phyloP scores from a whole-genome alignment of 768 basidiomycete species.

The Boletus reticulatus region DNA sequence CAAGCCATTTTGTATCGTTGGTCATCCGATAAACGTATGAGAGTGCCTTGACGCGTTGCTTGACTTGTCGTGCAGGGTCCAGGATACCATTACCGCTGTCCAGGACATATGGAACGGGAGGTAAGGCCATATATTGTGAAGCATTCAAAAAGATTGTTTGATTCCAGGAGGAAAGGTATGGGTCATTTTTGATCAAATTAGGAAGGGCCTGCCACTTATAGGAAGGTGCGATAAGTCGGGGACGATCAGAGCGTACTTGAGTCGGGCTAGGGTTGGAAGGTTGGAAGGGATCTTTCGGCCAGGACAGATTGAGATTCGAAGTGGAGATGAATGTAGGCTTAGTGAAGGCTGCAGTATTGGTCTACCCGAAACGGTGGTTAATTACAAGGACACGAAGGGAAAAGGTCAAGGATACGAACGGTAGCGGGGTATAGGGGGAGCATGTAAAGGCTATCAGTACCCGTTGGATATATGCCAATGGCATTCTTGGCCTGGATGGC shows the following conservation, averaged over 20 bases:
- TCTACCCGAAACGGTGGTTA: conserved; percentile 40
- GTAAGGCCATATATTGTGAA: conserved; percentile 58
- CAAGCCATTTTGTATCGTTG: conserved; percentile 88
- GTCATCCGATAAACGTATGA: conserved; percentile 89
- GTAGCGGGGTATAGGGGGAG: conserved; percentile 87
- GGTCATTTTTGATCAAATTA: conserved; percentile 71
- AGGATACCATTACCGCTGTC: conserved; percentile 92
- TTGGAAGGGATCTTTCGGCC: conserved; percentile 79
- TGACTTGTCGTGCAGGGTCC: conserved; percentile 86
- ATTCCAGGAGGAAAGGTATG: conserved; percentile 90
- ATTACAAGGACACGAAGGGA: neutral
- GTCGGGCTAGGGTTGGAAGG: conserved; percentile 63
- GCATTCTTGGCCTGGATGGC: conserved; percentile 57
- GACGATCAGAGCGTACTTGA: conserved; percentile 70
- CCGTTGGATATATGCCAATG: conserved; percentile 69
- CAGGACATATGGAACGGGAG: conserved; percentile 66
- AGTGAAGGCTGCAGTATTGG: conserved; percentile 69
- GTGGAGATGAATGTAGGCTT: conserved; percentile 68
- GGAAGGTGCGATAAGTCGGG: conserved; percentile 85
- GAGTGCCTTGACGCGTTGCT: conserved; percentile 90
- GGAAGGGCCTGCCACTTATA: conserved; percentile 91
- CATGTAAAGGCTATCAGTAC: conserved; percentile 76
- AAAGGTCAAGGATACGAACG: conserved; percentile 48
- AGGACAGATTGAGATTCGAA: conserved; percentile 49
- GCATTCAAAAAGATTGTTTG: conserved; percentile 89